A percentile compares a stretch with the other conserved stretches of the same genome.
Evolutionary conservation across 106 monocot species (phyloP).

Genomic region (Amphibolis antarctica): DNA sequence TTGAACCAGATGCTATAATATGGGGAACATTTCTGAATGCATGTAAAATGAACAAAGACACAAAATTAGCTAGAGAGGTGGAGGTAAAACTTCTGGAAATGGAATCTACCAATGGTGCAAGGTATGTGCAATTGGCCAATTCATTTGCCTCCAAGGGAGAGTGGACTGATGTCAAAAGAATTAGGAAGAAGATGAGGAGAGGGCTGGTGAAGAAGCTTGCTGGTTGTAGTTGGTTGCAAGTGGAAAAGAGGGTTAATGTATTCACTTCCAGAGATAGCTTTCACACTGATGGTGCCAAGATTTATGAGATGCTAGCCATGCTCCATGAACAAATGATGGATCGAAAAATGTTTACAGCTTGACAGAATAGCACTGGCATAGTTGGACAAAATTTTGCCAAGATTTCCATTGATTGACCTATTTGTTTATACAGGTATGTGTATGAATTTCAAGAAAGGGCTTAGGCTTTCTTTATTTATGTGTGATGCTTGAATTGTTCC

Average conservation of each 20-base stretch:
- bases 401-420: no score
- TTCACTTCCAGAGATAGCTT: conserved; percentile 14
- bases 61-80: conserved; percentile 6
- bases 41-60: conserved; percentile 7
- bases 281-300: conserved; percentile 1
- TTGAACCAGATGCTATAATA: conserved; percentile 10
- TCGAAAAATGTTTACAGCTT: not conserved
- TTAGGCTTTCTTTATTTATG: no score
- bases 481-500: no score
- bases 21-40: conserved; percentile 19
- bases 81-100: conserved; percentile 7
- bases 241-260: conserved; percentile 3
- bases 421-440: no score
- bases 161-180: conserved; percentile 16
- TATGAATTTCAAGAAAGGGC: no score
- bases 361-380: no score
- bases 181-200: conserved; percentile 21
- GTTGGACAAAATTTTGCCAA: no score
- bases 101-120: not conserved
- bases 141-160: conserved; percentile 14
- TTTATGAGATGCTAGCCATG: conserved; percentile 7
- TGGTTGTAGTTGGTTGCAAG: conserved; percentile 18
- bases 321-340: conserved; percentile 11
- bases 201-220: conserved; percentile 4
- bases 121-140: conserved; percentile 26